Conservation (phyloP, 192 early-diverging fungal species). For the Entomortierella chlamydospora region DNA sequence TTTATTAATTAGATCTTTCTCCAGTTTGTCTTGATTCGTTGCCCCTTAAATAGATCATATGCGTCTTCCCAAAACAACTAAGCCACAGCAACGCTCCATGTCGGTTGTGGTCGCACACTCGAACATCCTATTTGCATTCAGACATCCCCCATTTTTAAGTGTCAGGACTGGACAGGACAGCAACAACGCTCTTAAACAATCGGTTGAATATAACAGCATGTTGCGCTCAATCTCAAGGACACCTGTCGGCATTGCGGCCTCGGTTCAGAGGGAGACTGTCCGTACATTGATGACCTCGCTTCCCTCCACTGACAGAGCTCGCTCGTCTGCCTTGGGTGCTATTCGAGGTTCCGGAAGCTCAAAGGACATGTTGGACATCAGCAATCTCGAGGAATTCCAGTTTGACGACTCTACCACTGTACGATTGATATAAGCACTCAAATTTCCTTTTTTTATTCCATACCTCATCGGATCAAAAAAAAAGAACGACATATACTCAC, state of each 20-base stretch:
- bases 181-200: not conserved
- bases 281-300: constrained; percentile 45
- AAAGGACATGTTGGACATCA: constrained; percentile 60
- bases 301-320: constrained; percentile 28
- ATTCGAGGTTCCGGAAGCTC: constrained; percentile 36
- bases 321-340: constrained; percentile 45
- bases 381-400: constrained; percentile 59
- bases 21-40: too few relatives aligned
- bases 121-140: too few relatives aligned
- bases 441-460: not conserved
- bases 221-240: constrained; percentile 51
- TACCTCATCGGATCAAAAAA: not conserved
- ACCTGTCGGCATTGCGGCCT: constrained; percentile 4
- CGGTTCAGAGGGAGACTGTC: constrained; percentile 21
- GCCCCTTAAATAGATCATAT: too few relatives aligned
- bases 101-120: too few relatives aligned
- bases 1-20: too few relatives aligned
- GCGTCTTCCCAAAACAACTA: too few relatives aligned
- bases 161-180: not conserved
- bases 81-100: too few relatives aligned
- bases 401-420: constrained; percentile 70
- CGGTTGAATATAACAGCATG: constrained; percentile 7
- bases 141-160: too few relatives aligned
- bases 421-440: not conserved
- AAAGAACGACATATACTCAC: not conserved